Conservation (phyloP, 2,329 filamentous ascomycete genomes). For the Plenodomus lindquistii region DNA sequence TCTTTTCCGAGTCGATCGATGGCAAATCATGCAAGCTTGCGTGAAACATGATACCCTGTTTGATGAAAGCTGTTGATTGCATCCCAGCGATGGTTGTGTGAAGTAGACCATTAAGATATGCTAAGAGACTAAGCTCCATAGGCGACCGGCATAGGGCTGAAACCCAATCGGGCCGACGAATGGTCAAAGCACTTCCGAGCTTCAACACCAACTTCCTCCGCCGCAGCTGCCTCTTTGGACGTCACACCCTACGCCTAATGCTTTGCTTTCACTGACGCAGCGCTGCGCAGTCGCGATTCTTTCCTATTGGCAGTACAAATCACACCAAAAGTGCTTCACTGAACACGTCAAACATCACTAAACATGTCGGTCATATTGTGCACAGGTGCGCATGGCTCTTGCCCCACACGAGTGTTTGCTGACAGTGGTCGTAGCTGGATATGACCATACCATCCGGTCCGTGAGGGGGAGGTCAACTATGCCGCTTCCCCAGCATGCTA, state of each 20-base stretch:
- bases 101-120: not conserved
- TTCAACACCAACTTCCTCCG: constrained; percentile 12
- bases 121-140: not conserved
- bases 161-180: not conserved
- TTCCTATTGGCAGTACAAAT: not conserved
- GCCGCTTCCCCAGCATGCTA: constrained; percentile 11
- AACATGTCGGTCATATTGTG: constrained; percentile 69
- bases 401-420: constrained; percentile 24
- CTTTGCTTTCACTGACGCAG: not conserved
- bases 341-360: not conserved
- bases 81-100: no score
- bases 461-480: constrained; percentile 13
- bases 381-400: constrained; percentile 56
- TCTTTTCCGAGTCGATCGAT: constrained; percentile 7
- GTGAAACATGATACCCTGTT: not conserved
- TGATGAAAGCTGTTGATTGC: not conserved
- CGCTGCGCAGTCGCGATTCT: constrained; percentile 1
- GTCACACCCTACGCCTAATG: constrained; percentile 7
- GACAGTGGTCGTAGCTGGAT: constrained; percentile 59
- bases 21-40: not conserved
- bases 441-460: constrained; percentile 76
- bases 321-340: not conserved
- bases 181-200: constrained; percentile 13
- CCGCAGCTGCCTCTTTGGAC: constrained; percentile 5
- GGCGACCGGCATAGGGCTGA: constrained; percentile 21